These are phyloP conservation scores for Salix viminalis DNA, from an alignment of 345 rosid species.

Conservation along the genomic window DNA sequence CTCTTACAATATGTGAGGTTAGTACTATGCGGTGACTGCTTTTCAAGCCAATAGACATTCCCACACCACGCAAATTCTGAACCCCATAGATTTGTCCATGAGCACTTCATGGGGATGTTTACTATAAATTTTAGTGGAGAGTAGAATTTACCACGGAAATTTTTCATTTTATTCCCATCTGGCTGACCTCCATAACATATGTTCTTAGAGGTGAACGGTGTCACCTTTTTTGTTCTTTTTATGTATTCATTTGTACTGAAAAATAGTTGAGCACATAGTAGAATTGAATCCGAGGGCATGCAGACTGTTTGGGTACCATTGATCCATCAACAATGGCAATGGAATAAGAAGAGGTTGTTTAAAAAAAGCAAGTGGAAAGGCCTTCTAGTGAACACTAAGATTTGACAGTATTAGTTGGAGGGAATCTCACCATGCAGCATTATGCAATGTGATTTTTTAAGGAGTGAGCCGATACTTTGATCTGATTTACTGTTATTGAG, in stretches of 20 bases:
- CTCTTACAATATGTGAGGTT: neutral
- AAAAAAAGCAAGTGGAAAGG: no score
- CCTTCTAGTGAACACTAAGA: no score
- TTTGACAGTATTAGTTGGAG: no score
- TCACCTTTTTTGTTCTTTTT: no score
- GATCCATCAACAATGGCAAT: neutral
- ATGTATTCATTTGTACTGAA: no score
- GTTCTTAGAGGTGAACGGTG: neutral
- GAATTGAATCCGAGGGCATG: neutral
- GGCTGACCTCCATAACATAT: slow-evolving; percentile 1
- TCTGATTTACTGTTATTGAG: neutral
- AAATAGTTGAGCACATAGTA: no score
- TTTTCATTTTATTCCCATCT: neutral
- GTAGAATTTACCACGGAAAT: neutral
- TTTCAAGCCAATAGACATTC: neutral
- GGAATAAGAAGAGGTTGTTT: no score
- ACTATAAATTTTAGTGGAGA: neutral
- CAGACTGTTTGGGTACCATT: neutral
- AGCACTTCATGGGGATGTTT: neutral
- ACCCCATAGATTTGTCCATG: neutral
- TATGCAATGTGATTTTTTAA: neutral
- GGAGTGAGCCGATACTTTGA: neutral
- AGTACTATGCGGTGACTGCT: neutral
- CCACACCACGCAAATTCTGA: neutral
- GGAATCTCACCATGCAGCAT: no score